Base-by-base conservation (phyloP, 1,139 yeast genomes). In the Geotrichum bryndzae region DNA sequence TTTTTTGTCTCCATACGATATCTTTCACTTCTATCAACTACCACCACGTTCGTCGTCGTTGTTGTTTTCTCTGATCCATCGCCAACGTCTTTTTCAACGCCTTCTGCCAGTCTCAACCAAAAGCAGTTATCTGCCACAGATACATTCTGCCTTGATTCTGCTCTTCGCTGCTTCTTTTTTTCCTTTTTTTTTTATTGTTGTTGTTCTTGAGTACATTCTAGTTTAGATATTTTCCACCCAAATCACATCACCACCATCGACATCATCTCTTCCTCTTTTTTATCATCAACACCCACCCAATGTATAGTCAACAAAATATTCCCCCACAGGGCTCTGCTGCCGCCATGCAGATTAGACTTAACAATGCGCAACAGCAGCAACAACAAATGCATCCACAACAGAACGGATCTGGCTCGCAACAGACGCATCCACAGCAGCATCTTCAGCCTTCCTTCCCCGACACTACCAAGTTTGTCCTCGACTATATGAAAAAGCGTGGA, bases 401-500 rank as follows among this genome's bases (percentile, higher is more conserved):
- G 33, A 33, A 29, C 25, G 54, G 38, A 22, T 23, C 35, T 8
- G 15, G n/a, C 23, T 6, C 31, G 10, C 58, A 56, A 22, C 57
- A 54, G 27, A 54, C 46, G 33, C 41, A 15, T 13, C 52, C 53
- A 22, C 51, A 31, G 15, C 50, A 22, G 11, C 54, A 51, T 13
- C 46, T n/a, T 15, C 54, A 22, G n/a, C 45, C 52, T 8, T 46
- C 22, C 48, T 51, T 56, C 29, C 62, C 62, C 8, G 62, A 56
- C 27, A 60, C 62, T 8, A 60, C 59, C 22, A 60, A 56, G 22
- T 60, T 60, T 46, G 98, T 94, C 46, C 80, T 94, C 69, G 99
- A 94, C 69, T 94, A 94, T 70, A 81, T 95, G 67, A 89, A 86
- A 73, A 92, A 94, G 72, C 91, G 92, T 73, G 99, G 99, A 2